Evolutionary conservation across 2,329 filamentous ascomycete genomes (phyloP).

Genomic region (Fusarium piperis): DNA sequence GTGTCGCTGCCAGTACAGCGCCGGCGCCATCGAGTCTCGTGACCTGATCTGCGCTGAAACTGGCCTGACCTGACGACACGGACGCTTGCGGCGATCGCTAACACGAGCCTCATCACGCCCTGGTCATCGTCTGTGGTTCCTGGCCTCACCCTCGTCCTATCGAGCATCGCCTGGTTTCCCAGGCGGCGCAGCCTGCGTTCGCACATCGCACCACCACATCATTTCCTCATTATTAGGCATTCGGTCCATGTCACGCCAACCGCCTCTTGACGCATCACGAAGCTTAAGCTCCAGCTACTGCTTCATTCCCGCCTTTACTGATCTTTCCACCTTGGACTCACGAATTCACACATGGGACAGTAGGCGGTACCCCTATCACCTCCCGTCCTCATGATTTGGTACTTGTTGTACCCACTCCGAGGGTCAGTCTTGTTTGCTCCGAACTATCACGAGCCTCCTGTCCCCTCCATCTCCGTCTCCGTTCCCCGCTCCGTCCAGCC

Average conservation of each 20-base stretch:
- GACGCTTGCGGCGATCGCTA: conserved; percentile 19
- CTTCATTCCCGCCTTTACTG: conserved; percentile 5
- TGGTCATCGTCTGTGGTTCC: conserved; percentile 16
- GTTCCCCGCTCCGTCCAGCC: conserved; percentile 11
- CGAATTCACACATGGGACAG: conserved; percentile 35
- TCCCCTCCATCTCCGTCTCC: conserved; percentile 11
- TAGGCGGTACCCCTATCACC: conserved; percentile 27
- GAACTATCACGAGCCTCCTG: conserved; percentile 15
- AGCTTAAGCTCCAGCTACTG: conserved; percentile 18
- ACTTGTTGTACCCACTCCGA: conserved; percentile 79
- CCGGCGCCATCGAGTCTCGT: conserved; percentile 26
- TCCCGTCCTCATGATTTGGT: conserved; percentile 72
- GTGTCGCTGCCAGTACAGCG: neutral
- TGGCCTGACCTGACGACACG: conserved; percentile 23
- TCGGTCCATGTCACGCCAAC: conserved; percentile 39
- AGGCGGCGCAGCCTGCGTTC: conserved; percentile 31
- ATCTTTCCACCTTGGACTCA: conserved; percentile 13
- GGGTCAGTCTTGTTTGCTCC: conserved; percentile 64
- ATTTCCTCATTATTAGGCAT: conserved; percentile 22
- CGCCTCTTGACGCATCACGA: conserved; percentile 18
- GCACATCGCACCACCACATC: conserved; percentile 34
- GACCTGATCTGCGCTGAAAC: conserved; percentile 23
- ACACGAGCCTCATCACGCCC: conserved; percentile 34
- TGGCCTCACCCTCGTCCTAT: conserved; percentile 16
- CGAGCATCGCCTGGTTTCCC: conserved; percentile 28